Base-by-base conservation (phyloP, 306 rosid species). In the Prunus mongolica region DNA sequence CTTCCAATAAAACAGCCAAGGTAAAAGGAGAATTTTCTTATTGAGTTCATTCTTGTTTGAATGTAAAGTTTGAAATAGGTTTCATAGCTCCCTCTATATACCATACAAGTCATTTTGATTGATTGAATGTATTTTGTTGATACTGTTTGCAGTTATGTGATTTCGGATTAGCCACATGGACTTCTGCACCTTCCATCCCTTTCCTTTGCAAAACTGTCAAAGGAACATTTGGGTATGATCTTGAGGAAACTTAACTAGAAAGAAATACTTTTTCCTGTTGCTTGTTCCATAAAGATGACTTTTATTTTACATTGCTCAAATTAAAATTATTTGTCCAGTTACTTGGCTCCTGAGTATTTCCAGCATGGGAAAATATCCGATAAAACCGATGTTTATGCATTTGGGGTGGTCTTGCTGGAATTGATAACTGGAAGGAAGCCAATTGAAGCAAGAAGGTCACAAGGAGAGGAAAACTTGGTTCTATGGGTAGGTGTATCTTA, bases 161-260 rank as follows among this genome's bases (percentile, higher is more conserved):
- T 87, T 95, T 95, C 65, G 97, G 98, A 76, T 80, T 95, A 87
- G 98, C 98, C 34, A 90, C 98, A 19, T 95, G 98, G 98, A 92
- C 98, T 82, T 82, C 97, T 78, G 97, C 98, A 41, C 98, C 98
- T 62, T 95, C 97, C 6, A 82, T 89, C 58, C 98, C 98, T 78
- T 92, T 93, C 88, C 98, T 93, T 44, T 93, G 98, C 89, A 91
- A 90, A 87, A 93, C 98, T 44, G 97, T 93, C 75, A 92, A 95
- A 82, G 98, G 98, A 86, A 95, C 98, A 85, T 95, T 95, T 77
- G 98, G 98, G 98, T 95, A 90, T 44, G 80, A 71, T 61, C 70
- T 76, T 65, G 20, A 18, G 12, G 25, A 25, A 74, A 50, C 64
- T 74, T 80, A 25, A 73, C 65, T 3, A 12, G 46, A 70, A 70